Evolutionary conservation across 345 rosid species (phyloP).

Genomic region (Durio zibethinus): DNA sequence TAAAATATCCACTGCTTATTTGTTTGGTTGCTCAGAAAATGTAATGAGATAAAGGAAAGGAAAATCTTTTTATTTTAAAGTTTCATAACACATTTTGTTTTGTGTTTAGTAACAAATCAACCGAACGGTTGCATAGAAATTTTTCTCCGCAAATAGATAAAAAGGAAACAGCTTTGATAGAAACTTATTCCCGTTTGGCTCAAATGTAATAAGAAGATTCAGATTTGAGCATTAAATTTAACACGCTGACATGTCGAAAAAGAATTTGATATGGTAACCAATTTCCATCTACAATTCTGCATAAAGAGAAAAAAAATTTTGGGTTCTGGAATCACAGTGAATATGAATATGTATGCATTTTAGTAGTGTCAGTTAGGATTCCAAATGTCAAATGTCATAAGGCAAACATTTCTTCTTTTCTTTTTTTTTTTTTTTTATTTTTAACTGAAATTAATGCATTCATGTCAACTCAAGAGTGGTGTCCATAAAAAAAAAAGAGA

Average conservation of each 20-base stretch:
- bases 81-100: background rate
- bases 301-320: background rate
- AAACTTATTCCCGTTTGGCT: background rate
- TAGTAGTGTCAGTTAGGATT: background rate
- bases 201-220: background rate
- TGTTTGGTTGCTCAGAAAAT: conserved; percentile 19
- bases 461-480: background rate
- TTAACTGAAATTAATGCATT: background rate
- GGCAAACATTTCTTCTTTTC: background rate
- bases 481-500: background rate
- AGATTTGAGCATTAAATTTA: background rate
- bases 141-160: background rate
- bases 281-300: background rate
- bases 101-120: background rate
- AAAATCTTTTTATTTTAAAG: background rate
- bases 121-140: background rate
- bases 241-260: background rate
- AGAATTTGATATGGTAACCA: background rate
- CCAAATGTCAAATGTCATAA: background rate
- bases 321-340: background rate
- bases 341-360: background rate
- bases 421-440: background rate
- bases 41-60: background rate
- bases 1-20: too few relatives aligned
- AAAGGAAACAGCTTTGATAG: too few relatives aligned